Base-by-base conservation (phyloP, 495 filamentous ascomycete genomes). In the Penicillium macrosclerotiorum region DNA sequence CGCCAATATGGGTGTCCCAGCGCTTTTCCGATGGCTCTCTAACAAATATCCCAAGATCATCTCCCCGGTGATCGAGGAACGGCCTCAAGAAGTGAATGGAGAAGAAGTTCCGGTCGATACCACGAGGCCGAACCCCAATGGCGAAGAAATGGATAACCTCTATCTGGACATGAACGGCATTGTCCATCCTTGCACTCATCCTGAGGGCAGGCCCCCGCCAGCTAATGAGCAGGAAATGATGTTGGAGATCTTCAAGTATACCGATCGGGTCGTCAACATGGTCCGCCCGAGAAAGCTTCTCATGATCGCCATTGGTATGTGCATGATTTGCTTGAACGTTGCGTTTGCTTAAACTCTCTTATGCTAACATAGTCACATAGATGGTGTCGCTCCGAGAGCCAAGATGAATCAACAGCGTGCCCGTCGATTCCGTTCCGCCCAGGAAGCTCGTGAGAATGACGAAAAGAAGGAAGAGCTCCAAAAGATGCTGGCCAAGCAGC, bases 131-230 rank as follows among this genome's bases (percentile, higher is more conserved):
- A 99, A 99, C 65, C 93, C 93, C 5, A 99, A 99, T 71, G 91
- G 90, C 65, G 93, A 96, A 67, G 91, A 97, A 63, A 88, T 92
- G 57, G 92, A 99, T 67, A 99, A 97, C 60, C 76, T 99, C 3
- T 99, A 97, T 60, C 80, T 99, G 40, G 93, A 99, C 61, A 97
- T 99, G 93, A 99, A 99, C 72, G 93, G 93, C 63, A 99, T 99
- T 54, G 93, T 99, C 33, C 93, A 99, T 79, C 94, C 94, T 2
- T 99, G 93, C 72, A 95, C 91, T 4, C 93, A 99, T 69, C 93
- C 93, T 2, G 93, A 99, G 67, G 92, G 96, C 52, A 84, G 78
- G 48, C 89, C 93, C 3, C 79, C 93, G 4, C 93, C 93, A 20
- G 85, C 85, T 57, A 90, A 89, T 31, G 93, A 99, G 73, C 88